Base-by-base conservation (phyloP, 78 protist genomes). In the Protostelium mycophagum region DNA sequence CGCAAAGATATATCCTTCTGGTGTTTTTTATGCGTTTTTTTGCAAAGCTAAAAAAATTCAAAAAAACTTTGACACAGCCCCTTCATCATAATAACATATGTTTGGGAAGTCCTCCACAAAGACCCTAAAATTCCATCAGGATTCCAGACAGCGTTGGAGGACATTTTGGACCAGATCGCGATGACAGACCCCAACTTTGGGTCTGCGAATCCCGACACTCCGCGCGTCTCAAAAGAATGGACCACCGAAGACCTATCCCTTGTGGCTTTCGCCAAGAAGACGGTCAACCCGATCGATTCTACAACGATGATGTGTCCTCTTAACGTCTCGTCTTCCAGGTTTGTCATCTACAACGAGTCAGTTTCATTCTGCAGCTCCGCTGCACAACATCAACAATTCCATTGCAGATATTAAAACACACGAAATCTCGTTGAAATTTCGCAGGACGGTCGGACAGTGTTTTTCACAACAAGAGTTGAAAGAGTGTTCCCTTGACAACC, bases 391-490 rank as follows among this genome's bases (percentile, higher is more conserved):
- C n/a, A n/a, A n/a, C n/a, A n/a, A n/a, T n/a, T n/a, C n/a, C n/a
- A n/a, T n/a, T n/a, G n/a, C n/a, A n/a, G n/a, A n/a, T n/a, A n/a
- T n/a, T n/a, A n/a, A n/a, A n/a, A n/a, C n/a, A n/a, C n/a, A n/a
- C n/a, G n/a, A n/a, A 16, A 51, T 51, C 31, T 51, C 73, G 73
- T 5, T 51, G 73, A 25, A 5, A 16, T 51, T 5, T 51, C 73
- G 5, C 73, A 51, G 73, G 73, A 5, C 5, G 73, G 85, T 92
- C 39, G 83, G 90, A 38, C 89, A 92, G 83, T 87, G 89, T 25
- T 92, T 88, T 25, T 92, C 94, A 0, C 94, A 92, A 5, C 85
- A 91, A 34, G 94, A 92, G 83, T 87, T 92, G 94, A 85, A 91
- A 34, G 94, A 92, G 34, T 92, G 94, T 85, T 89, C 91, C 23